A percentile compares a stretch with the other conserved stretches of the same genome.
Evolutionary conservation across 1,284 basidiomycete genomes (phyloP).

Genomic region (Wolfiporia cocos): DNA sequence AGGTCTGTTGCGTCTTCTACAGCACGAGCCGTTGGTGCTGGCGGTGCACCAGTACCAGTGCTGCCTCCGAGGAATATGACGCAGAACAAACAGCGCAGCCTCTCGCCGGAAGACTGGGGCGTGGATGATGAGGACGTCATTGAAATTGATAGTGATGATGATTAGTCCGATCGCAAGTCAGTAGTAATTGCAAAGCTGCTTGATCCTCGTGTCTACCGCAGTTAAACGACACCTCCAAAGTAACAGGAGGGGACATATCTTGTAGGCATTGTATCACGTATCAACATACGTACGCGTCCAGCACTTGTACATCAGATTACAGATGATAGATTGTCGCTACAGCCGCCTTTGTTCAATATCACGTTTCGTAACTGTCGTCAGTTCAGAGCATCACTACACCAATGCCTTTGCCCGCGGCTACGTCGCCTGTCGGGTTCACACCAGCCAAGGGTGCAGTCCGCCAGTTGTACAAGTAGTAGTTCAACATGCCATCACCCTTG

Average conservation of each 20-base stretch:
- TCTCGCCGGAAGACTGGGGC: conserved; percentile 64
- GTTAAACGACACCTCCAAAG: too few species aligned
- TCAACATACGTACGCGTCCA: too few species aligned
- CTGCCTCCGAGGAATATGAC: conserved; percentile 33
- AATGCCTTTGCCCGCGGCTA: conserved; percentile 61
- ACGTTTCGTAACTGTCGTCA: background rate
- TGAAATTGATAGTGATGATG: conserved; percentile 71
- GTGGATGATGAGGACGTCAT: conserved; percentile 71
- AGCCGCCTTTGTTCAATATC: too few species aligned
- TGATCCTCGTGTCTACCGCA: too few species aligned
- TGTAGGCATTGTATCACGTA: too few species aligned
- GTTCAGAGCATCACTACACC: conserved; percentile 74
- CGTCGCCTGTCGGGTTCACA: conserved; percentile 41
- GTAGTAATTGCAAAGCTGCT: too few species aligned
- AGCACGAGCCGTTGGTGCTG: conserved; percentile 38
- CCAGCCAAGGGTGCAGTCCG: conserved; percentile 76
- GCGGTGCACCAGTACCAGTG: conserved; percentile 45
- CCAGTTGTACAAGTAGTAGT: conserved; percentile 95
- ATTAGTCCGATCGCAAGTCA: too few species aligned
- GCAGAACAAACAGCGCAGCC: conserved; percentile 43
- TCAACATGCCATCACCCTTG: conserved; percentile 82
- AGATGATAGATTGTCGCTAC: too few species aligned
- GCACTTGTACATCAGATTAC: too few species aligned
- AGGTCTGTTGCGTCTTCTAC: conserved; percentile 8
- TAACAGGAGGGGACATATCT: too few species aligned